phyloP scores from a whole-genome alignment of 352 stramenopile species.

The Salisapilia sapeloensis region DNA sequence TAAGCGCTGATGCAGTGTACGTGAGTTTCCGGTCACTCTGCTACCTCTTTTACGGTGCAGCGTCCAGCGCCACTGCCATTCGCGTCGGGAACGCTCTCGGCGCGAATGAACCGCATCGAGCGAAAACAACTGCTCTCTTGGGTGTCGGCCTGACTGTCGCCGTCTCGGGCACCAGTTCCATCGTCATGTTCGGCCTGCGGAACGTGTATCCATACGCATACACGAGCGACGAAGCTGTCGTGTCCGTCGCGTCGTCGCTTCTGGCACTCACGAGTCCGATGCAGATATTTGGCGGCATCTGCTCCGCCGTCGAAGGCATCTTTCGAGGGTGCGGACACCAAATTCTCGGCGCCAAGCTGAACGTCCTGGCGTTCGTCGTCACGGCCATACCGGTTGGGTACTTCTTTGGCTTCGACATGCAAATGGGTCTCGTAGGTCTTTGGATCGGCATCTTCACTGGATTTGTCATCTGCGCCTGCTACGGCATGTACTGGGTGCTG shows the following conservation, averaged over 20 bases:
- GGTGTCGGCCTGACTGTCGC: conserved; percentile 22
- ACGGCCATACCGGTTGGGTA: conserved; percentile 67
- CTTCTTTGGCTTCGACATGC: conserved; percentile 42
- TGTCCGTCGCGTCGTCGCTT: conserved; percentile 31
- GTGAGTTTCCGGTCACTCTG: conserved; percentile 52
- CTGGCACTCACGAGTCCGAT: conserved; percentile 55
- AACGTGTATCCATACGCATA: conserved; percentile 41
- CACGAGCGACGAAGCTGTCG: conserved; percentile 30
- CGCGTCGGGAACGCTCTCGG: conserved; percentile 76
- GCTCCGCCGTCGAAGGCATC: conserved; percentile 51
- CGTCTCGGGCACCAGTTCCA: conserved; percentile 22
- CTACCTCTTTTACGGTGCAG: conserved; percentile 52
- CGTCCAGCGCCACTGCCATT: conserved; percentile 53
- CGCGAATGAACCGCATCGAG: conserved; percentile 54
- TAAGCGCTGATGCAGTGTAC: conserved; percentile 75
- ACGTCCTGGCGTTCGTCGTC: conserved; percentile 75
- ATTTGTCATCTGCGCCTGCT: conserved; percentile 43
- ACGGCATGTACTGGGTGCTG: conserved; percentile 51
- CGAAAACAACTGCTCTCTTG: conserved; percentile 48
- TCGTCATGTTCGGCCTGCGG: conserved; percentile 37
- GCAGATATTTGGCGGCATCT: conserved; percentile 71
- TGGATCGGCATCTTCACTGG: conserved; percentile 64
- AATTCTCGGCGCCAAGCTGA: conserved; percentile 59
- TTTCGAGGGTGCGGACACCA: conserved; percentile 71
- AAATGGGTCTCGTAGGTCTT: conserved; percentile 49